Conservation (phyloP, 306 rosid species). For the Senna tora region DNA sequence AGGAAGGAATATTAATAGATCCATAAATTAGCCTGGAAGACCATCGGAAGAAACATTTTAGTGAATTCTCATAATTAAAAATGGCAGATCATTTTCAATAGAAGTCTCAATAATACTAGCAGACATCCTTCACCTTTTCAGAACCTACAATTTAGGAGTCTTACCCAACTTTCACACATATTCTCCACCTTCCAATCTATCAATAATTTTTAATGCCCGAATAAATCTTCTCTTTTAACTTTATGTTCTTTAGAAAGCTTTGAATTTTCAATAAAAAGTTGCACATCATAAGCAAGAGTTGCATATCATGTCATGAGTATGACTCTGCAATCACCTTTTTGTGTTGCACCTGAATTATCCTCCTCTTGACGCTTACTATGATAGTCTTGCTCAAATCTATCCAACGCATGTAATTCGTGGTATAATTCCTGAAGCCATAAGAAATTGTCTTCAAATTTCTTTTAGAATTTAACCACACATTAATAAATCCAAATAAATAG, state of each 20-base stretch:
- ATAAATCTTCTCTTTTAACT: constrained; percentile 21
- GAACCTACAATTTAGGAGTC: constrained; percentile 13
- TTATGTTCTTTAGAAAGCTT: constrained; percentile 20
- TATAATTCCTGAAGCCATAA: constrained; percentile 70
- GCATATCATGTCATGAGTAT: constrained; percentile 31
- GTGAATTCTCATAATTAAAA: constrained; percentile 11
- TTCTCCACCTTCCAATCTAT: constrained; percentile 23
- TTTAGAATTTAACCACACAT: constrained; percentile 23
- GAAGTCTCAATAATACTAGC: constrained; percentile 1
- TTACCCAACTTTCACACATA: constrained; percentile 23
- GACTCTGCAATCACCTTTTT: constrained; percentile 50
- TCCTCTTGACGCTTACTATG: constrained; percentile 67
- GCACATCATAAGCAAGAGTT: constrained; percentile 30
- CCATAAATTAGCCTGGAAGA: constrained; percentile 11
- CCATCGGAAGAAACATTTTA: constrained; percentile 12
- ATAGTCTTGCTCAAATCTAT: constrained; percentile 74
- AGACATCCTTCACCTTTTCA: constrained; percentile 22
- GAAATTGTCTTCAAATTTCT: constrained; percentile 29
- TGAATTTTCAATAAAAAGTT: constrained; percentile 6
- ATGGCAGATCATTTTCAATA: constrained; percentile 22
- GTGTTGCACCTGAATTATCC: constrained; percentile 48
- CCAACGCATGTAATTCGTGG: constrained; percentile 78
- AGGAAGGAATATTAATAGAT: background rate
- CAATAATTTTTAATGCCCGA: background rate
- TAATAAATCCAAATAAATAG: background rate